These are phyloP conservation scores for Mucor velutinosus DNA, from an alignment of 371 early-diverging fungal genomes.

Conservation along the genomic window DNA sequence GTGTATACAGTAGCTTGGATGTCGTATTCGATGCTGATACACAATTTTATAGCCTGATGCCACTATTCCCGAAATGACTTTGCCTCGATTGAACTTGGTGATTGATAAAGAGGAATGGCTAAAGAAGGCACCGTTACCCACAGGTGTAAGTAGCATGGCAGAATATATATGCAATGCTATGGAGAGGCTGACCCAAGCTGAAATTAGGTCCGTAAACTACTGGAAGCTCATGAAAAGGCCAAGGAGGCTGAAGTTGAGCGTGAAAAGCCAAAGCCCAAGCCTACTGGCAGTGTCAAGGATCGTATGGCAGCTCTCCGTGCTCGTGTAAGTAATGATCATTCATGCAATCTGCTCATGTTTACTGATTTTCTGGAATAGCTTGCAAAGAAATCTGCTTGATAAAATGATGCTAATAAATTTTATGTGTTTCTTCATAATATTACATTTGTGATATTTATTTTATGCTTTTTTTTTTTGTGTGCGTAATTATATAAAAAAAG, in stretches of 20 bases:
- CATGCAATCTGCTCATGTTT: neutral
- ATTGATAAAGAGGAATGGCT: conserved; percentile 40
- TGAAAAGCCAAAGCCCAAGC: conserved; percentile 23
- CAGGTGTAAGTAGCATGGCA: conserved; percentile 24
- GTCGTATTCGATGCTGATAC: no score
- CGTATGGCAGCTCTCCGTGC: conserved; percentile 41
- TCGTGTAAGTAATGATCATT: conserved; percentile 27
- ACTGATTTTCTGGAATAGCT: neutral
- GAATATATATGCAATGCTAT: neutral
- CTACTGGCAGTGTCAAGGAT: conserved; percentile 37
- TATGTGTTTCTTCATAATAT: neutral
- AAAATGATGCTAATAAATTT: neutral
- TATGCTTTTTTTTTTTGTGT: neutral
- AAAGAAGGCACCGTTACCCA: conserved; percentile 32
- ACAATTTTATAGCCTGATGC: conserved; percentile 19
- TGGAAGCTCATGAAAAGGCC: conserved; percentile 30
- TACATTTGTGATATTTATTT: conserved; percentile 9
- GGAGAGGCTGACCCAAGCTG: neutral
- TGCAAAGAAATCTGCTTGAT: conserved; percentile 12
- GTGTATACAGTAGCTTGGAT: no score
- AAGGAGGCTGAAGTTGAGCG: conserved; percentile 25
- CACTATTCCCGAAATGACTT: conserved; percentile 37
- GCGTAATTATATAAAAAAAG: neutral
- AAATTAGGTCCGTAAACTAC: conserved; percentile 25
- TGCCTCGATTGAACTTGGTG: conserved; percentile 33